Evolutionary conservation across 306 rosid genomes (phyloP).

Genomic region (Potentilla sterilis): DNA sequence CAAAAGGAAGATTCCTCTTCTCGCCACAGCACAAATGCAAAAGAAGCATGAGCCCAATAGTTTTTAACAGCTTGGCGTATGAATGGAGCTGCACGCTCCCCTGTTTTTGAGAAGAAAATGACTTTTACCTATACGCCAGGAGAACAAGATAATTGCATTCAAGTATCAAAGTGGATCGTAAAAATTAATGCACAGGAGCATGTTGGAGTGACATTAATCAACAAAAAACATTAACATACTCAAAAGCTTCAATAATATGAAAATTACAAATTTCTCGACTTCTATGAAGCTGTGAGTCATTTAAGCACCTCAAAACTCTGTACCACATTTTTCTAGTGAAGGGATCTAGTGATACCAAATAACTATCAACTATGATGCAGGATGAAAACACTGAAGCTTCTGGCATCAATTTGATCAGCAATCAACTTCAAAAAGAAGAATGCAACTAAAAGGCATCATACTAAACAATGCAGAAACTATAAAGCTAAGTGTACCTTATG

Average conservation of each 20-base stretch:
- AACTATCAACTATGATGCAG: not conserved
- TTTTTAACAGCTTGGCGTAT: constrained; percentile 69
- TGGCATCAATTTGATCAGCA: not conserved
- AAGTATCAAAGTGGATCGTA: not conserved
- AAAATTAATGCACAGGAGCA: not conserved
- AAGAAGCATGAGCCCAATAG: constrained; percentile 73
- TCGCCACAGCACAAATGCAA: constrained; percentile 84
- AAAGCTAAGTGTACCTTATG: constrained; percentile 57
- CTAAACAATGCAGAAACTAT: not conserved
- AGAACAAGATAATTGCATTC: constrained; percentile 15
- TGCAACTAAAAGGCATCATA: not conserved
- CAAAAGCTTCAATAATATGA: not conserved
- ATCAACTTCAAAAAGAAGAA: not conserved
- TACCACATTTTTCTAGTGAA: not conserved
- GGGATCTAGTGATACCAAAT: not conserved
- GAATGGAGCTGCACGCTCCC: constrained; percentile 88
- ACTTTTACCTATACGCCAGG: constrained; percentile 68
- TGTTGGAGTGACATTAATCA: not conserved
- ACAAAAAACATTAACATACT: not conserved
- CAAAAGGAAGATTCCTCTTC: constrained; percentile 87
- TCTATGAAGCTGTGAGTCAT: not conserved
- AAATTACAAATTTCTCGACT: not conserved
- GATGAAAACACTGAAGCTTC: not conserved
- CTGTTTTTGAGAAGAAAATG: constrained; percentile 63
- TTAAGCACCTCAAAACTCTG: not conserved